phyloP scores from a whole-genome alignment of 768 basidiomycete genomes.

The Agaricus sinodeliciosus region DNA sequence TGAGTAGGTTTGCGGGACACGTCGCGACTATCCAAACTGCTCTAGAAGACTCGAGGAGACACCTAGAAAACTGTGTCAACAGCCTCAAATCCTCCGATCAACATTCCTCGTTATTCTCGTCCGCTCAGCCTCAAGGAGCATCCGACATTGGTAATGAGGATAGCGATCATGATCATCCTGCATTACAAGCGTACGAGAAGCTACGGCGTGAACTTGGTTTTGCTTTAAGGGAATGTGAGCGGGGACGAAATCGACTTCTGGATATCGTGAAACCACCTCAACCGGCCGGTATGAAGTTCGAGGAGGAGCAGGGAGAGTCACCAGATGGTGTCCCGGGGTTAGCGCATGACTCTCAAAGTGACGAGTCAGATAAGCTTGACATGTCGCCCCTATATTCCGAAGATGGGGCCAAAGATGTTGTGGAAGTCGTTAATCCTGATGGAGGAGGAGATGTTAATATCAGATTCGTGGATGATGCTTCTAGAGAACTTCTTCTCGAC shows the following conservation, averaged over 20 bases:
- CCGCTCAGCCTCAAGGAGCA: conserved; percentile 4
- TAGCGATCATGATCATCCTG: conserved; percentile 33
- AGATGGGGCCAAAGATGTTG: conserved; percentile 12
- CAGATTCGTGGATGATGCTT: conserved; percentile 42
- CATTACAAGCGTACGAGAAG: conserved; percentile 67
- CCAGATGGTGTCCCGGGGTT: conserved; percentile 46
- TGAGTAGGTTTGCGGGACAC: conserved; percentile 67
- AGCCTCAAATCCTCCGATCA: conserved; percentile 40
- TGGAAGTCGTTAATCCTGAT: conserved; percentile 13
- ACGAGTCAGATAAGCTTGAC: conserved; percentile 47
- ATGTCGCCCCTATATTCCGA: conserved; percentile 31
- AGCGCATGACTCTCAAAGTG: conserved; percentile 41
- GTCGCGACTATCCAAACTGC: conserved; percentile 64
- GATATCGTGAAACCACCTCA: conserved; percentile 46
- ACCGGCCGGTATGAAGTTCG: conserved; percentile 18
- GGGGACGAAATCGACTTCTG: conserved; percentile 60
- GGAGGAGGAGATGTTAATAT: conserved; percentile 9
- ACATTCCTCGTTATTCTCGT: conserved; percentile 14
- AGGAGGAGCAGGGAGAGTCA: conserved; percentile 27
- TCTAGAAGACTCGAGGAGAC: conserved; percentile 62
- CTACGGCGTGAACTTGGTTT: conserved; percentile 71
- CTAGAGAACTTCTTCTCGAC: conserved; percentile 44
- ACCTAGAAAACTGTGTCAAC: conserved; percentile 57
- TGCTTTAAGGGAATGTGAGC: conserved; percentile 76
- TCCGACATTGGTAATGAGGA: conserved; percentile 10